Percentiles rank a stretch among this genome's conserved stretches.
phyloP scores from a whole-genome alignment of 768 basidiomycete species.

The Podaxis sp. region DNA sequence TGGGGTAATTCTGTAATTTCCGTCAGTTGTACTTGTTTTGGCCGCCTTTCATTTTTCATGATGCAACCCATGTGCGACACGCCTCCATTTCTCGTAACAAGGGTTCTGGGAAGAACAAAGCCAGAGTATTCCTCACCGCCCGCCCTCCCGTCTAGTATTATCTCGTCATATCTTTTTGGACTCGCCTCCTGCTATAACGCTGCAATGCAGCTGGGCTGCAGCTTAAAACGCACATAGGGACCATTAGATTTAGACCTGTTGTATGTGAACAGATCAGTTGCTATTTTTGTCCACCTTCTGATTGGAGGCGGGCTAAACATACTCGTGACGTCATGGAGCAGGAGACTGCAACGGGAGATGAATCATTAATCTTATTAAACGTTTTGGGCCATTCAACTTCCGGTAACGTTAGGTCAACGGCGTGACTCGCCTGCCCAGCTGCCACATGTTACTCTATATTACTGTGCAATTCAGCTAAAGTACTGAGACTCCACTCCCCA shows the following conservation, averaged over 20 bases:
- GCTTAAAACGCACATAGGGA: too few relatives aligned
- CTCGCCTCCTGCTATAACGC: too few relatives aligned
- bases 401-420: not conserved
- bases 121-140: not conserved
- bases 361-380: not conserved
- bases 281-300: conserved; percentile 1
- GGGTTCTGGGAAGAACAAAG: not conserved
- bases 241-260: not conserved
- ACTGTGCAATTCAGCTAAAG: too few relatives aligned
- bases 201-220: too few relatives aligned
- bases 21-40: not conserved
- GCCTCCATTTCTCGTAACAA: not conserved
- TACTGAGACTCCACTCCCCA: too few relatives aligned
- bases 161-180: too few relatives aligned
- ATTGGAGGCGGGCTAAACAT: not conserved
- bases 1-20: not conserved
- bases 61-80: not conserved
- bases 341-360: not conserved
- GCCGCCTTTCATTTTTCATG: not conserved
- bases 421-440: not conserved
- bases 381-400: not conserved
- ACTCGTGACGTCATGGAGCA: conserved; percentile 10
- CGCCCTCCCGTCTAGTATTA: not conserved
- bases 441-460: not conserved
- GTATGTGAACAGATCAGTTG: not conserved